These are phyloP conservation scores for Thymus mandschuricus DNA, from an alignment of 257 asterid species.

Conservation along the genomic window DNA sequence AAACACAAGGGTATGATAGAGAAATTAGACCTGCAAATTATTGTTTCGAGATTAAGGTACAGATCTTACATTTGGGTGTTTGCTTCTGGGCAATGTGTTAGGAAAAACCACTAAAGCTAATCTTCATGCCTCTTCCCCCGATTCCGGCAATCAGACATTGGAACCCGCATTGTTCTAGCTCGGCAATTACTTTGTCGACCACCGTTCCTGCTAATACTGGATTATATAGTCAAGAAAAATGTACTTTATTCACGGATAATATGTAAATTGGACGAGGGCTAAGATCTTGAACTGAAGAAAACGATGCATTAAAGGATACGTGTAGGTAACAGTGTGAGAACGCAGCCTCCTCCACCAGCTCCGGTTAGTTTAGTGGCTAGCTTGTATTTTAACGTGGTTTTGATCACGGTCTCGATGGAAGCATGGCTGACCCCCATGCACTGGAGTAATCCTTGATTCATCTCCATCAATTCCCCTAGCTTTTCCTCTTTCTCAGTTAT, in stretches of 20 bases:
- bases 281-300: neutral
- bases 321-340: constrained; percentile 85
- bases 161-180: constrained; percentile 77
- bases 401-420: constrained; percentile 82
- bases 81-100: constrained; percentile 37
- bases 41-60: constrained; percentile 29
- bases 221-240: constrained; percentile 52
- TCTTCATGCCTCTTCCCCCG: constrained; percentile 87
- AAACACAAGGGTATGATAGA: neutral
- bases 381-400: constrained; percentile 76
- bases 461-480: constrained; percentile 84
- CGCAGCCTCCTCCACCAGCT: constrained; percentile 99
- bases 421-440: constrained; percentile 97
- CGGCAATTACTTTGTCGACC: constrained; percentile 72
- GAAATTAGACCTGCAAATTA: constrained; percentile 14
- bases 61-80: constrained; percentile 34
- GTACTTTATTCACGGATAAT: neutral
- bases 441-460: constrained; percentile 93
- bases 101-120: constrained; percentile 62
- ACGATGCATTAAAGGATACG: constrained; percentile 60
- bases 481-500: constrained; percentile 93
- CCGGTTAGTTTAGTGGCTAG: constrained; percentile 87
- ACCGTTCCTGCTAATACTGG: constrained; percentile 82
- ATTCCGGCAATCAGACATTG: constrained; percentile 86
- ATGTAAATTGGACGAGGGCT: constrained; percentile 12